Percentiles rank a stretch among this genome's conserved stretches.
Evolutionary conservation across 352 stramenopile species (phyloP).

Genomic region (Pythium myriotylum): DNA sequence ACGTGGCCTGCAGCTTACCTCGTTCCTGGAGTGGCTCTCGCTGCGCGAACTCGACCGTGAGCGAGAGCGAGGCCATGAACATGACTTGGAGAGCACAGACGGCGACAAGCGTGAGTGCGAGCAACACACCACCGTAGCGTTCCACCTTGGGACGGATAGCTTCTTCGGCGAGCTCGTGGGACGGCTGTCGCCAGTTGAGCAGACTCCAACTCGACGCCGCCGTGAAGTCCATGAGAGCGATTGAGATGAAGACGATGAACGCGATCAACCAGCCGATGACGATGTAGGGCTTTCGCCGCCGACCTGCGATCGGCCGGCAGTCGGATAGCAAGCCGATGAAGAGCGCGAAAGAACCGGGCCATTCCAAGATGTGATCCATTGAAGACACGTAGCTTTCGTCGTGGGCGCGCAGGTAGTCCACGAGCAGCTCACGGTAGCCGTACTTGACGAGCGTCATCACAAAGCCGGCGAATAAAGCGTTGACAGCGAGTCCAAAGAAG

Average conservation of each 20-base stretch:
- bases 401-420: constrained; percentile 38
- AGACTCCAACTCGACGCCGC: constrained; percentile 3
- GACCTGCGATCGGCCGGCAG: constrained; percentile 86
- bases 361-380: constrained; percentile 52
- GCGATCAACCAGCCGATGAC: constrained; percentile 51
- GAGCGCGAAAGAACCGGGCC: constrained; percentile 69
- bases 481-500: constrained; percentile 47
- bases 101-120: constrained; percentile 23
- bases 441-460: constrained; percentile 35
- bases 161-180: background rate
- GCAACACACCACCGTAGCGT: too few species aligned
- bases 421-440: constrained; percentile 46
- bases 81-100: constrained; percentile 43
- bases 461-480: constrained; percentile 34
- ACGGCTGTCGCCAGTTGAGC: constrained; percentile 12
- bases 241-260: constrained; percentile 8
- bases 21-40: constrained; percentile 46
- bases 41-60: constrained; percentile 58
- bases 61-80: constrained; percentile 43
- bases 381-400: constrained; percentile 33
- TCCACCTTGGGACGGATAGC: background rate
- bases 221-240: constrained; percentile 22
- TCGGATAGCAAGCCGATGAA: constrained; percentile 88
- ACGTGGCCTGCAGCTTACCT: constrained; percentile 46
- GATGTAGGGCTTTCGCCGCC: constrained; percentile 91